Percentiles rank a stretch among this genome's conserved stretches.
Evolutionary conservation across 495 filamentous ascomycete genomes (phyloP).

Genomic region (Rhypophila decipiens): DNA sequence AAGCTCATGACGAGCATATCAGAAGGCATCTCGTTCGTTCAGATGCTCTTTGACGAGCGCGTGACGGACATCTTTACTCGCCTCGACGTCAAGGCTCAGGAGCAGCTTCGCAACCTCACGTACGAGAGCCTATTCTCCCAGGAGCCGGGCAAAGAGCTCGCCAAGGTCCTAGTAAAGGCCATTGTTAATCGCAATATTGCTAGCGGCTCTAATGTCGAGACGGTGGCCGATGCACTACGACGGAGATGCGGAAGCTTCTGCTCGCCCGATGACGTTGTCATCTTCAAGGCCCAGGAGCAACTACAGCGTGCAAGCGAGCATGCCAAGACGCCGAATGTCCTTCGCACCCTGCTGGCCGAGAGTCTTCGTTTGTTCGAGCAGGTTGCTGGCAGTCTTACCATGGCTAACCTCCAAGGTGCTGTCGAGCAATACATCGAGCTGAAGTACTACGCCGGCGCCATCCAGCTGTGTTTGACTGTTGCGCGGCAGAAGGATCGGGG

Average conservation of each 20-base stretch:
- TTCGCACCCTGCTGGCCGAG: constrained; percentile 79
- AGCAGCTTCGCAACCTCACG: constrained; percentile 66
- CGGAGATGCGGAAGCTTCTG: constrained; percentile 94
- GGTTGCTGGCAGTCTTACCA: constrained; percentile 72
- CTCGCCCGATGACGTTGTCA: constrained; percentile 89
- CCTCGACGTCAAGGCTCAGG: constrained; percentile 60
- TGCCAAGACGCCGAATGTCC: constrained; percentile 63
- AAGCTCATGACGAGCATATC: constrained; percentile 77
- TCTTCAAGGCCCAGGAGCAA: constrained; percentile 96
- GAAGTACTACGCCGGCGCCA: constrained; percentile 93
- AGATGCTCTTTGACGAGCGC: constrained; percentile 87
- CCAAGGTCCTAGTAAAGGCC: constrained; percentile 91
- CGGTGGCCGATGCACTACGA: constrained; percentile 85
- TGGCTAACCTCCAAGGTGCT: constrained; percentile 72
- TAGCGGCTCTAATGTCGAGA: constrained; percentile 92
- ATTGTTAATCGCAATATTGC: constrained; percentile 97
- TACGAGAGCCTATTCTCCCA: constrained; percentile 83
- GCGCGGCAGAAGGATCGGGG: constrained; percentile 77
- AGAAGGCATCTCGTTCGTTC: constrained; percentile 91
- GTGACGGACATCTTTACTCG: constrained; percentile 82
- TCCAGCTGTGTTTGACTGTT: constrained; percentile 75
- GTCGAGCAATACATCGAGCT: constrained; percentile 69
- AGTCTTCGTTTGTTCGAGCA: constrained; percentile 82
- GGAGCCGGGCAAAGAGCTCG: constrained; percentile 74
- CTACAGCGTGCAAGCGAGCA: constrained; percentile 80